Base-by-base conservation (phyloP, 1,284 basidiomycete genomes). In the Clitocybe nebularis region DNA sequence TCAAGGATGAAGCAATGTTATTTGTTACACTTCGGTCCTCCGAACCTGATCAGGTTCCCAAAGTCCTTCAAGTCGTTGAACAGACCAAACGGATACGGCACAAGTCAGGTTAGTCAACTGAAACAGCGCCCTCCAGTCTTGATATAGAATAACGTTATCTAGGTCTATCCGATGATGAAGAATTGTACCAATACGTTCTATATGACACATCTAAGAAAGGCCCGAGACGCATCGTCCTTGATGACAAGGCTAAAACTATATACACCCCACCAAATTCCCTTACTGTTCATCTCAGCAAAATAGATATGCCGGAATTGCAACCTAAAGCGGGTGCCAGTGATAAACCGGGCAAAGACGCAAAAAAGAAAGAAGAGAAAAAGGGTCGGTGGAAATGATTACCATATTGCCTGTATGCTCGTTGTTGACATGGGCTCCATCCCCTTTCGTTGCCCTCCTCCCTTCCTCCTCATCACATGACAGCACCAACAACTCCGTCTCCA, bases 31-130 rank as follows among this genome's bases (percentile, higher is more conserved):
- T 92, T 11, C 74, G 77, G 14, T 84, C 87, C 2, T 73, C 76
- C 22, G 72, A 76, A n/a, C 62, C 78, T 1, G 67, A 72, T 4
- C 71, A 84, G 22, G 87, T 90, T 3, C 75, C 84, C 1, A 89
- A 88, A 55, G 86, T 89, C 0, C 69, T 92, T 20, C 79, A 79
- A 39, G 77, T 90, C 0, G 87, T 89, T 0, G 86, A 90, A 51
- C 79, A 88, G 56, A 79, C 79, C 2, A 91, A 87, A 57, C 76
- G 88, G 5, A 68, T 82, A 39, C 72, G 84, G 39, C 69, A 89
- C 54, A 87, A 84, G 68, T 73, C 79, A 34, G 83, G 85, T 77
- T 41, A 20, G 67, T 33, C 0, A 5, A 11, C 9, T 32, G 3
- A 23, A 5, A 1, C 23, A 19, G 6, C n/a, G 2, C 5, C 9